Percentiles rank a stretch among this genome's conserved stretches.
phyloP scores from a whole-genome alignment of 495 filamentous ascomycete genomes.

The Tetracladium marchalianum region DNA sequence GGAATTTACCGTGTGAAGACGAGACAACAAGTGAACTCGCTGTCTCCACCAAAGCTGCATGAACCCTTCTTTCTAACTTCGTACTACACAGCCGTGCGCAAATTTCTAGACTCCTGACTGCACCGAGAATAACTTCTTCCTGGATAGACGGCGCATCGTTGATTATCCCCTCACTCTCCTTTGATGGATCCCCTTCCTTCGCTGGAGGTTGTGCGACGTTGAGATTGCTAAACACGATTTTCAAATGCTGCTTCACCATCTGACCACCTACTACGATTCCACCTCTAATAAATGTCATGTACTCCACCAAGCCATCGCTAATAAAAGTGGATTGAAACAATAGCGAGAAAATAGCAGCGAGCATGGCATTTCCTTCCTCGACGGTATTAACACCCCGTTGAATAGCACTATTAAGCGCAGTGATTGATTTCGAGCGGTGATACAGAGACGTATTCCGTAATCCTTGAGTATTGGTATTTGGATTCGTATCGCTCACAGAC shows the following conservation, averaged over 20 bases:
- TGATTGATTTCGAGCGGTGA: slow-evolving; percentile 46
- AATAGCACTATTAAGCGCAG: slow-evolving; percentile 37
- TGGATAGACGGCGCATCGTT: slow-evolving; percentile 23
- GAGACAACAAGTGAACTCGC: slow-evolving; percentile 18
- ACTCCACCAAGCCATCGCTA: slow-evolving; percentile 48
- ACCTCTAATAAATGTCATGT: slow-evolving; percentile 52
- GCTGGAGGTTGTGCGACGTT: too few species aligned
- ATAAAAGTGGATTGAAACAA: slow-evolving; percentile 49
- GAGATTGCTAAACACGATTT: slow-evolving; percentile 35
- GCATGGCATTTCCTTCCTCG: slow-evolving; percentile 32
- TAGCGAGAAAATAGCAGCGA: slow-evolving; percentile 50
- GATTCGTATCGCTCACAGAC: slow-evolving; percentile 19
- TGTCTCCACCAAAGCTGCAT: slow-evolving; percentile 9
- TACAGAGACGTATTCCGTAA: slow-evolving; percentile 27
- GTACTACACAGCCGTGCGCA: slow-evolving; percentile 24
- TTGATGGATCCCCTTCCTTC: too few species aligned
- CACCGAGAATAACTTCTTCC: slow-evolving; percentile 25
- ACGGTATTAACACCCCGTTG: slow-evolving; percentile 22
- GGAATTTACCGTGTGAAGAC: slow-evolving; percentile 16
- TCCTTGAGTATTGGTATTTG: background rate
- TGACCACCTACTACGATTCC: slow-evolving; percentile 42
- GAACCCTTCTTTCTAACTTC: slow-evolving; percentile 13
- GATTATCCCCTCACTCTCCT: too few species aligned
- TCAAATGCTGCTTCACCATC: slow-evolving; percentile 30
- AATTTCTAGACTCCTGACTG: slow-evolving; percentile 24